These are phyloP conservation scores for Globisporangium lucens DNA, from an alignment of 352 stramenopile genomes.

Conservation along the genomic window DNA sequence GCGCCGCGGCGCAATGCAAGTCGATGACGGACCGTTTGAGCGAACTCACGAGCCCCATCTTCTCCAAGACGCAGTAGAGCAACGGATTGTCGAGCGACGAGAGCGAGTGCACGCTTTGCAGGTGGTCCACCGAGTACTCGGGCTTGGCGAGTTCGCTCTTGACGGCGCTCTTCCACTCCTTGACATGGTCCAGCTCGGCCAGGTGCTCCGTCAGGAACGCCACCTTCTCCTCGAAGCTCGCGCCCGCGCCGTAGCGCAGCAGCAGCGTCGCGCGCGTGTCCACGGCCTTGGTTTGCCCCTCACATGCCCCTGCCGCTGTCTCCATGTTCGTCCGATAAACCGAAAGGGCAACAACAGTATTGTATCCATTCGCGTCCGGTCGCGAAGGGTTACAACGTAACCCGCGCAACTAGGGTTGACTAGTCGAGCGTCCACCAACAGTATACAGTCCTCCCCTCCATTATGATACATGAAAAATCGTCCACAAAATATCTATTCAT, in stretches of 20 bases:
- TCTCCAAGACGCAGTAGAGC: conserved; percentile 49
- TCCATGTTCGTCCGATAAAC: conserved; percentile 5
- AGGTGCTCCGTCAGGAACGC: conserved; percentile 48
- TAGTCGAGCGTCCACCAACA: neutral
- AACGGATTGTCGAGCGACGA: conserved; percentile 26
- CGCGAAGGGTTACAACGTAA: neutral
- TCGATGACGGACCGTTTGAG: conserved; percentile 63
- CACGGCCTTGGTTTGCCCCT: neutral
- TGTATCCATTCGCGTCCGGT: neutral
- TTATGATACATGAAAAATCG: no score
- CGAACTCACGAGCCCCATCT: conserved; percentile 43
- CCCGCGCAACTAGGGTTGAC: neutral
- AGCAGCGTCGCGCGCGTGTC: neutral
- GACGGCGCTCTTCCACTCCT: conserved; percentile 54
- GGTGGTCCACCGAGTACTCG: conserved; percentile 44
- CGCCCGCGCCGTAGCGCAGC: conserved; percentile 19
- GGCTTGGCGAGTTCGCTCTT: conserved; percentile 43
- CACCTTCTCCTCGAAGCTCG: conserved; percentile 46
- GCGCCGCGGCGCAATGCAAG: conserved; percentile 45
- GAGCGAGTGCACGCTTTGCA: conserved; percentile 23
- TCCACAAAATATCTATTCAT: no score
- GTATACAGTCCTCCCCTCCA: no score
- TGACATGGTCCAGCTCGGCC: conserved; percentile 33
- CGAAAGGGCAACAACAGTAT: neutral
- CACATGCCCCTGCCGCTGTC: neutral